These are phyloP conservation scores for Boletus patriciae DNA, from an alignment of 768 basidiomycete species.

Conservation along the genomic window DNA sequence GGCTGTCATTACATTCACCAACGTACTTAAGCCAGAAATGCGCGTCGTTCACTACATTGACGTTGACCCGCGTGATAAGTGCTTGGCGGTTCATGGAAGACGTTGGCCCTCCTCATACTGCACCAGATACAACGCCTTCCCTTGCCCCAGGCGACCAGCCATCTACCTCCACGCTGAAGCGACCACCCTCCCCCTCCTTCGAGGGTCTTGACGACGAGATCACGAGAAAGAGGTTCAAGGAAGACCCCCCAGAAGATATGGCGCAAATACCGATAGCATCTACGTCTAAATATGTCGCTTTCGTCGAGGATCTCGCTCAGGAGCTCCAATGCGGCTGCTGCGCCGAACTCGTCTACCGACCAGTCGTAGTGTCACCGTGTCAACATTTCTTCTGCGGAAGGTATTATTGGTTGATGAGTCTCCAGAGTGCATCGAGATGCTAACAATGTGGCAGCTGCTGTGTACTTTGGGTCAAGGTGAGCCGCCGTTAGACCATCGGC, in stretches of 20 bases:
- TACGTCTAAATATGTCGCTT: constrained; percentile 25
- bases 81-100: constrained; percentile 20
- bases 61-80: constrained; percentile 20
- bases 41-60: constrained; percentile 15
- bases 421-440: constrained; percentile 31
- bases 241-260: constrained; percentile 34
- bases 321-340: constrained; percentile 88
- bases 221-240: constrained; percentile 63
- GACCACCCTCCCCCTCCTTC: constrained; percentile 61
- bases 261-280: constrained; percentile 14
- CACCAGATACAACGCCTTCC: constrained; percentile 1
- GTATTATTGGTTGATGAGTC: constrained; percentile 39
- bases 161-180: constrained; percentile 45
- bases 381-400: constrained; percentile 93
- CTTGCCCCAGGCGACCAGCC: constrained; percentile 15
- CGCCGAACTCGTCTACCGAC: constrained; percentile 75
- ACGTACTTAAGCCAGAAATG: constrained; percentile 25
- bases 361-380: constrained; percentile 80
- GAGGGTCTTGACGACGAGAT: constrained; percentile 46
- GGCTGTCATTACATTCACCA: constrained; percentile 20
- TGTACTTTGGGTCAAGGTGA: constrained; percentile 79
- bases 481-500: constrained; percentile 30
- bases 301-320: constrained; percentile 64
- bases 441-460: constrained; percentile 64
- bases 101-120: background rate